Percentiles rank a stretch among this genome's conserved stretches.
phyloP scores from a whole-genome alignment of 176 grass and related monocot species.

The Zoysia japonica region DNA sequence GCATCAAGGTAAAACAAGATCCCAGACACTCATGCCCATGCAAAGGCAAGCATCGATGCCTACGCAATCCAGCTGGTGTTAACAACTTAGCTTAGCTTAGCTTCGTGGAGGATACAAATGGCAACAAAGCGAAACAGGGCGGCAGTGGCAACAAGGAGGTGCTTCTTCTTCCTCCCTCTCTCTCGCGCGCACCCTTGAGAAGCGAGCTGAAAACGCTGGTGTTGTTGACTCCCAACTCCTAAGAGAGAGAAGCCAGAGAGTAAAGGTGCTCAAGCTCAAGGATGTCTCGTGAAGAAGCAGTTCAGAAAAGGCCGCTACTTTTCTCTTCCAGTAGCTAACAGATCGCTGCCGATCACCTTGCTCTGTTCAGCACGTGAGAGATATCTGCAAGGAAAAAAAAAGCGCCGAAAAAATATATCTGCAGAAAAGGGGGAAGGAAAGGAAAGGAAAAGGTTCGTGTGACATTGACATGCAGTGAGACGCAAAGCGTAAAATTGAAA shows the following conservation, averaged over 20 bases:
- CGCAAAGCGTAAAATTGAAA: constrained; percentile 26
- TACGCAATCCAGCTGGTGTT: not conserved
- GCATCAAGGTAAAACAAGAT: constrained; percentile 23
- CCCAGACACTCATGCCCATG: not conserved
- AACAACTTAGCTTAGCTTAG: not conserved
- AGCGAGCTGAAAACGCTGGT: not conserved
- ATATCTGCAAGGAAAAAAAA: constrained; percentile 24
- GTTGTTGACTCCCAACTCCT: not conserved
- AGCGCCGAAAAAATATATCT: not conserved
- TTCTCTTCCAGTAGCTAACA: constrained; percentile 18
- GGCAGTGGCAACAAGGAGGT: not conserved
- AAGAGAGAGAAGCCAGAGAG: constrained; percentile 36
- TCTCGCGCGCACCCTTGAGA: constrained; percentile 17
- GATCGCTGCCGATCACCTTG: not conserved
- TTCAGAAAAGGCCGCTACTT: constrained; percentile 57
- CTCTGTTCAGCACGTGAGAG: constrained; percentile 5
- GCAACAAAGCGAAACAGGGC: constrained; percentile 19
- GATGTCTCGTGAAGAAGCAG: constrained; percentile 80
- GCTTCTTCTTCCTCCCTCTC: not conserved
- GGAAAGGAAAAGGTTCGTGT: not conserved
- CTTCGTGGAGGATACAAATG: constrained; percentile 28
- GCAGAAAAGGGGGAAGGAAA: not conserved
- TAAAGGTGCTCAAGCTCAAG: constrained; percentile 56
- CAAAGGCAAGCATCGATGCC: not conserved
- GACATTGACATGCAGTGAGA: constrained; percentile 46